A percentile compares a stretch with the other conserved stretches of the same genome.
Conservation (phyloP, 2,329 filamentous ascomycete species). For the Ampelomyces quisqualis region DNA sequence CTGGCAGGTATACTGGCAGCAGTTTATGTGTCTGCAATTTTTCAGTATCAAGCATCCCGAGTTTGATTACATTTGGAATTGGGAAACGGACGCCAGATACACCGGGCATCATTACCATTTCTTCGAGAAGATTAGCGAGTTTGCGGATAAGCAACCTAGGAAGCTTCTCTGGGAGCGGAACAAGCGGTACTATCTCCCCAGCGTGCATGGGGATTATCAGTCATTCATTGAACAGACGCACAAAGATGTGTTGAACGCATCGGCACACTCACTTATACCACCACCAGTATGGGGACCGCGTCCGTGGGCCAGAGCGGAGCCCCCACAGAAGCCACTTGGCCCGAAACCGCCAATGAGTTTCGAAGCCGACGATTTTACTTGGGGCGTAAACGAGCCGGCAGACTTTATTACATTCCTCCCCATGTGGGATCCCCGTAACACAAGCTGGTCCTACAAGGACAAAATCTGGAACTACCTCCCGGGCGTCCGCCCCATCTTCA, state of each 20-base stretch:
- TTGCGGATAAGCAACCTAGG: slow-evolving; percentile 56
- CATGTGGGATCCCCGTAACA: slow-evolving; percentile 85
- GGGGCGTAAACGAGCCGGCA: slow-evolving; percentile 88
- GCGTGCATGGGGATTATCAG: slow-evolving; percentile 53
- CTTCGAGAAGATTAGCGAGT: slow-evolving; percentile 62
- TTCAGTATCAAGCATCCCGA: slow-evolving; percentile 75
- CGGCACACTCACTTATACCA: slow-evolving; percentile 43
- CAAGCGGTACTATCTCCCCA: slow-evolving; percentile 57
- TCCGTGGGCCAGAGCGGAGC: slow-evolving; percentile 56
- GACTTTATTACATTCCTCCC: slow-evolving; percentile 91
- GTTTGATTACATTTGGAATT: slow-evolving; percentile 80
- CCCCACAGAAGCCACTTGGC: slow-evolving; percentile 75
- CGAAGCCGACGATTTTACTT: slow-evolving; percentile 77
- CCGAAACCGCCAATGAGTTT: slow-evolving; percentile 69
- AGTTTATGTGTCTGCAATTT: slow-evolving; percentile 73
- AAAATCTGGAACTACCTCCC: slow-evolving; percentile 54
- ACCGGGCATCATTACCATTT: slow-evolving; percentile 82
- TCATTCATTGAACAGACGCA: slow-evolving; percentile 49
- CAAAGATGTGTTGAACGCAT: slow-evolving; percentile 44
- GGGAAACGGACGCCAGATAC: slow-evolving; percentile 80
- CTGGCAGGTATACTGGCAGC: slow-evolving; percentile 55
- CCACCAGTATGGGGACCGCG: slow-evolving; percentile 82
- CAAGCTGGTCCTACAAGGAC: slow-evolving; percentile 66
- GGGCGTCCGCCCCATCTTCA: slow-evolving; percentile 74
- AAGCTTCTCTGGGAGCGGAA: slow-evolving; percentile 62